Evolutionary conservation across 1,139 yeast species (phyloP), one percentile per base, ranked within the genome.

Genomic region (Geotrichum australiense): DNA sequence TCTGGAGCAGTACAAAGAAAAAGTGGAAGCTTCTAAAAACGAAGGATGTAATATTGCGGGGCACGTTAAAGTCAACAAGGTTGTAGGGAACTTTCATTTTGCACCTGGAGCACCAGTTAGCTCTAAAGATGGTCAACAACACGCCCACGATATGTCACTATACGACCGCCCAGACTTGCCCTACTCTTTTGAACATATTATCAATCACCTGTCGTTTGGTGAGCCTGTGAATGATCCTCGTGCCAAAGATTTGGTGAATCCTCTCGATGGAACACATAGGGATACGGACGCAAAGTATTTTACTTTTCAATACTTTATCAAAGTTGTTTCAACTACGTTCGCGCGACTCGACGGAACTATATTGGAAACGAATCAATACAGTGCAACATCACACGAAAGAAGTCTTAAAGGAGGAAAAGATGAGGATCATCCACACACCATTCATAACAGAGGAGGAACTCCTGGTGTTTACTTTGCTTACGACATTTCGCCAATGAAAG

Each of bases 31-130:
- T 12, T 71, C 81, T 53, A 67, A 84, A 46, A 60, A 71, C 45
- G 96, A 89, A 63, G 98, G 98, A 6, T 91, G 98, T 65, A 72
- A 94, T 52, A 70, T 91, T 39, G 73, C 74, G 47, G 98, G 98
- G 27, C 70, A 74, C 25, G 80, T 94, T 7, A 70, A 76, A 54
- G 77, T 91, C 56, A 84, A 85, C 64, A 76, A 94, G 62, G 84
- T 91, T 31, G 78, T 84, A 23, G 98, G 98, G 31, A 83, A 86
- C 57, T 66, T 91, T 52, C 97, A 91, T 64, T 87, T 91, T 69
- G 96, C 96, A 1, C 97, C 98, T 2, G 98, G 98, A 16, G 78
- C 74, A 46, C 75, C 83, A 37, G 70, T 69, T 49, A 74, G 77
- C 41, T 14, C 41, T 3, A 65, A 66, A 6, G 76, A 76, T 19